Evolutionary conservation across 2,329 filamentous ascomycete genomes (phyloP).

Genomic region (Colletotrichum truncatum): DNA sequence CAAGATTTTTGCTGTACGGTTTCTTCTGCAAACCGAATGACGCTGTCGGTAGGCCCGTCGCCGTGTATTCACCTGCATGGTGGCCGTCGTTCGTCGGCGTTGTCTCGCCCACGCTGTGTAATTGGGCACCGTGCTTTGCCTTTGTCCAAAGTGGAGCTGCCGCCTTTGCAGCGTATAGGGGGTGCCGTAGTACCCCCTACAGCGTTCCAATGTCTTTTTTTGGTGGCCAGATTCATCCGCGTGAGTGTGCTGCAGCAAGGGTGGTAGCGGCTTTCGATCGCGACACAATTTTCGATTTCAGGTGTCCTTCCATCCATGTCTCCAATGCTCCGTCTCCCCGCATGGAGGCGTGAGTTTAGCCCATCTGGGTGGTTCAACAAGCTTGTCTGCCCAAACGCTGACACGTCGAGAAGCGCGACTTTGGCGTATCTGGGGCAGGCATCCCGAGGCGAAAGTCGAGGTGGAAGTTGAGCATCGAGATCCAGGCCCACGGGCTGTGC

Average conservation of each 20-base stretch:
- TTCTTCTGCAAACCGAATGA: neutral
- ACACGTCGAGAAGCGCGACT: conserved; percentile 21
- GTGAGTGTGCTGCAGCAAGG: conserved; percentile 23
- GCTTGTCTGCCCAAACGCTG: conserved; percentile 17
- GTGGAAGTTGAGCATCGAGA: conserved; percentile 24
- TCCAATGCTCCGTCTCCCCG: conserved; percentile 26
- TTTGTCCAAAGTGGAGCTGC: too few species aligned
- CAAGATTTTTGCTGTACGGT: neutral
- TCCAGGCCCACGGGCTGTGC: neutral
- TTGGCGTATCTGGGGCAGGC: conserved; percentile 11
- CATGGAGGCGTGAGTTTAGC: conserved; percentile 28
- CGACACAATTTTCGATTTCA: conserved; percentile 32
- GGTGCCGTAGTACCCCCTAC: neutral
- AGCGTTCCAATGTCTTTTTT: conserved; percentile 8
- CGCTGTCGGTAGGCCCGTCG: neutral
- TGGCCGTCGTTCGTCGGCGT: neutral
- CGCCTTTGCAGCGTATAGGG: too few species aligned
- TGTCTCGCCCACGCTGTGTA: conserved; percentile 13
- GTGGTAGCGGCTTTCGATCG: conserved; percentile 27
- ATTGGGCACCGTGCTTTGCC: neutral
- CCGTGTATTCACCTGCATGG: neutral
- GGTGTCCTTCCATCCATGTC: conserved; percentile 8
- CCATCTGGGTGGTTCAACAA: neutral
- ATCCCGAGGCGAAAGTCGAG: neutral
- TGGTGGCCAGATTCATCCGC: conserved; percentile 26